A percentile compares a stretch with the other conserved stretches of the same genome.
These are phyloP conservation scores for Cornus florida DNA, from an alignment of 148 eudicot species.

Conservation along the genomic window DNA sequence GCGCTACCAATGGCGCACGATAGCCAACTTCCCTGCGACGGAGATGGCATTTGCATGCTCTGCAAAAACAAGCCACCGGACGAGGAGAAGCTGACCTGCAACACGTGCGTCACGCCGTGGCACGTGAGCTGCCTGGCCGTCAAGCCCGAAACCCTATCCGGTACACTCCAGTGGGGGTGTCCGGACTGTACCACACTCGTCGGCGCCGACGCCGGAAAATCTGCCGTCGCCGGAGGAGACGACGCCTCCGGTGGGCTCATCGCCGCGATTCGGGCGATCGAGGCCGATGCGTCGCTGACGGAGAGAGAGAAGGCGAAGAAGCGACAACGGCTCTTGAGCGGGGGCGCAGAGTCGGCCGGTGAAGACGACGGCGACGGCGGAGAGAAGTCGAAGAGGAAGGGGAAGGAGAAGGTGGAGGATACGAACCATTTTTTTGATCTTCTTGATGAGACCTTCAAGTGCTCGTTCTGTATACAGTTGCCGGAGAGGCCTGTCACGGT, in stretches of 20 bases:
- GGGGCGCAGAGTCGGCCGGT: conserved; percentile 20
- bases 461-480: conserved; percentile 79
- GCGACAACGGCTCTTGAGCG: conserved; percentile 67
- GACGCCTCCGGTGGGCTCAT: conserved; percentile 34
- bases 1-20: conserved; percentile 13
- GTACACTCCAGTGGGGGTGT: conserved; percentile 54
- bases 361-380: conserved; percentile 17
- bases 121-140: conserved; percentile 56
- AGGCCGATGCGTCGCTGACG: conserved; percentile 56
- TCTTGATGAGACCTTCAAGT: conserved; percentile 54
- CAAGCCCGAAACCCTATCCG: conserved; percentile 44
- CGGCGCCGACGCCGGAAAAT: conserved; percentile 1
- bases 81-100: conserved; percentile 47
- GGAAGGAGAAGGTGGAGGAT: conserved; percentile 22
- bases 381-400: neutral
- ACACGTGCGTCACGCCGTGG: conserved; percentile 80
- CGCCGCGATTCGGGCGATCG: conserved; percentile 56
- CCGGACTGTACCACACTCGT: conserved; percentile 60
- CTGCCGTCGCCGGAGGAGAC: conserved; percentile 9
- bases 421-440: conserved; percentile 49
- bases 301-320: conserved; percentile 68
- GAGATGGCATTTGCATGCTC: conserved; percentile 72
- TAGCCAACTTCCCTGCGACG: conserved; percentile 57
- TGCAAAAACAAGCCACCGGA: conserved; percentile 53
- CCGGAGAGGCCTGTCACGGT: conserved; percentile 95